Base-by-base conservation (phyloP, 768 basidiomycete species). In the Myochromella boudieri region DNA sequence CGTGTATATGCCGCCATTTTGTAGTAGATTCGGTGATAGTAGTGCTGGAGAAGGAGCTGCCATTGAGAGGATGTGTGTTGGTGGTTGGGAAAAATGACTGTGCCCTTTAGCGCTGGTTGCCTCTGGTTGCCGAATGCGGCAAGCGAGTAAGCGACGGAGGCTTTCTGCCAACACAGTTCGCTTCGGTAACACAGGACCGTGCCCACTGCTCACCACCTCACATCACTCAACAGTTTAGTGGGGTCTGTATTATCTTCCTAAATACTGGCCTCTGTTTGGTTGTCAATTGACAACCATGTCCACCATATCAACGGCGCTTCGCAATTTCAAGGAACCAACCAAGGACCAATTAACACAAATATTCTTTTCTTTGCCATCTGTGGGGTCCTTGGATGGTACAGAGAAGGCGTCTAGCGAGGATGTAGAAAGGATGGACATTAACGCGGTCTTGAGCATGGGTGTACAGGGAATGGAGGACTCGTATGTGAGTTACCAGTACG, bases 321-420 rank as follows among this genome's bases (percentile, higher is more conserved):
- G 93, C 45, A 81, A 89, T 61, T 93, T 94, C 78, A 91, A 89
- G 73, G 93, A 95, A 67, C 91, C 91, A 37, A 85, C 87, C 6
- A 92, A 84, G 68, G 93, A 95, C 45, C 85, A 95, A 65, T 69
- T 85, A 39, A 84, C 85, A 7, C 74, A 91, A 48, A 80, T 88
- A 51, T 94, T 87, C 81, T 95, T 95, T 73, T 89, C 92, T 17
- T 71, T 93, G 38, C 90, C 90, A 17, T 70, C 81, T 32, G 60
- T 60, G 14, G 62, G 60, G 43, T 57, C 60, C 20, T 42, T 54
- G 36, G 54, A 60, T 51, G 51, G 46, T 32, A 50, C 57, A 20
- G 61, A 57, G 33, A 56, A 64, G 33, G 60, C 48, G 42, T 59
- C 58, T 49, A 62, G 59, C 34, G 60, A 76, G 44, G 74, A 77